Evolutionary conservation across 768 basidiomycete species (phyloP), one percentile per base, ranked within the genome.

Genomic region (Chiua virens): DNA sequence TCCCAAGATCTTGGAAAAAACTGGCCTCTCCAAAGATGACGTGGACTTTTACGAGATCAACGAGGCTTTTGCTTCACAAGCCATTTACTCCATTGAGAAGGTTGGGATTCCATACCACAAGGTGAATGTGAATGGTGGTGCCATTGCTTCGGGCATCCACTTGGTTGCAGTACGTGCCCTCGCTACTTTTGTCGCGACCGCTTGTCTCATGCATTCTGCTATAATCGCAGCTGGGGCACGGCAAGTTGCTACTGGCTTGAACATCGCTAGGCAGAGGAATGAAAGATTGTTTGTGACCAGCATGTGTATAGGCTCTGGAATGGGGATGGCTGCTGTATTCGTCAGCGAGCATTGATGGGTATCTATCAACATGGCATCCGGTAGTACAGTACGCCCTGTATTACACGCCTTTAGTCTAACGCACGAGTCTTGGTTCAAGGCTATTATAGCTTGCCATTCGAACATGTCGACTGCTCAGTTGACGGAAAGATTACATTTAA

Each of bases 1-100:
- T 57, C 92, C 92, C 39, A 80, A 81, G 52, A 77, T 78, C 25
- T 82, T 94, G 50, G 75, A 79, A 59, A 79, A 81, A 61, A 75
- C 80, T 2, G 88, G 89, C 15, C 75, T 95, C 42, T 66, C 71
- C 38, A 73, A 76, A 52, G 72, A 80, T 41, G 93, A 95, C 60
- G 74, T 96, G 58, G 92, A 96, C 72, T 90, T 95, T 65, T 96
- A 75, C 71, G 90, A 94, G 73, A 92, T 92, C 70, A 94, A 94
- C 66, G 92, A 93, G 70, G 92, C 92, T 27, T 94, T 93, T 65
- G 91, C 92, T 25, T 83, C 80, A 27, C 87, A 89, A 67, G 91
- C 90, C 3, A 73, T 94, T 39, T 91, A 86, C 72, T 79, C 74
- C 41, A 68, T 93, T 25, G 71, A 89, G 57, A 79, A 81, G 57